A percentile compares a stretch with the other conserved stretches of the same genome.
Evolutionary conservation across 2,329 filamentous ascomycete species (phyloP).

Genomic region (Pseudogymnoascus pannorum): DNA sequence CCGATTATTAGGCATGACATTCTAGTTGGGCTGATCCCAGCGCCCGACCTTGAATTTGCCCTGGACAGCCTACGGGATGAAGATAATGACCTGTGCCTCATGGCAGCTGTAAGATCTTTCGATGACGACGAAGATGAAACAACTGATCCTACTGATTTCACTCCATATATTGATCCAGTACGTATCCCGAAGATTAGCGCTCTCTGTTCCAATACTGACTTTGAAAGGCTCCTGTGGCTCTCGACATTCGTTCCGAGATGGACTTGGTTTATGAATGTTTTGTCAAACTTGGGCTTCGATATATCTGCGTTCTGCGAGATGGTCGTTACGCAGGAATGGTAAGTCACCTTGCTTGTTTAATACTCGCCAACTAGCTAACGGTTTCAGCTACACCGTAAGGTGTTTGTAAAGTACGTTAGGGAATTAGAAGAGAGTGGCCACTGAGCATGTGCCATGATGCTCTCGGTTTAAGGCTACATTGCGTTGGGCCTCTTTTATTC

Average conservation of each 20-base stretch:
- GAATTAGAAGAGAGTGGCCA: constrained; percentile 55
- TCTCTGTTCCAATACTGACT: neutral
- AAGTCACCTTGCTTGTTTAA: constrained; percentile 30
- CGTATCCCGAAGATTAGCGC: constrained; percentile 22
- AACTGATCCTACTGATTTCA: constrained; percentile 72
- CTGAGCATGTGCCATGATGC: neutral
- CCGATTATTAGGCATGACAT: constrained; percentile 74
- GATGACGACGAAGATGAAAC: constrained; percentile 56
- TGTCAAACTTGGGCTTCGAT: constrained; percentile 84
- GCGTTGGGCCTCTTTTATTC: neutral
- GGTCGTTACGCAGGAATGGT: constrained; percentile 86
- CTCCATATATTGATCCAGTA: constrained; percentile 81
- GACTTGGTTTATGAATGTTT: constrained; percentile 96
- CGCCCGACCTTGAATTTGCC: constrained; percentile 87
- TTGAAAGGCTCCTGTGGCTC: constrained; percentile 65
- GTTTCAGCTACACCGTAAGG: constrained; percentile 79
- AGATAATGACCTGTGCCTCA: constrained; percentile 66
- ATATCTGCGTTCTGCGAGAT: constrained; percentile 80
- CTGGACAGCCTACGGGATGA: constrained; percentile 79
- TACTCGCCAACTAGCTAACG: constrained; percentile 11
- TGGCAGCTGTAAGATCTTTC: constrained; percentile 60
- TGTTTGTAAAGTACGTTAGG: constrained; percentile 89
- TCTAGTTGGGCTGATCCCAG: constrained; percentile 85
- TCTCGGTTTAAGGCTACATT: neutral
- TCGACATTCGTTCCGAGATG: constrained; percentile 86